A percentile compares a stretch with the other conserved stretches of the same genome.
These are phyloP conservation scores for Penicillium capsulatum DNA, from an alignment of 2,329 filamentous ascomycete genomes.

Conservation along the genomic window DNA sequence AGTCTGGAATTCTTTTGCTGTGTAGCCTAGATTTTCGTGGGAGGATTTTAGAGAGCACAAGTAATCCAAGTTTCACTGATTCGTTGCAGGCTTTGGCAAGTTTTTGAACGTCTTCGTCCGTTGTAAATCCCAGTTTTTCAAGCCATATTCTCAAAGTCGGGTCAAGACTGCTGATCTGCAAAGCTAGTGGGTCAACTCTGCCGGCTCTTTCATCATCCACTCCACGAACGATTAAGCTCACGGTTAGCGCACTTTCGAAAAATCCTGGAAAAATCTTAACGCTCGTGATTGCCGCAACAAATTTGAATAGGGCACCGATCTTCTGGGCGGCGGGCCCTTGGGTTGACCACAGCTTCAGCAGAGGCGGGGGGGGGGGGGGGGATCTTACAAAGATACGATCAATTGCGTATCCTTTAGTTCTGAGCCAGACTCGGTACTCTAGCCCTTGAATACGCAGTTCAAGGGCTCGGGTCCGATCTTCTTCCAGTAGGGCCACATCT, in stretches of 20 bases:
- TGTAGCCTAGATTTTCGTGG: background rate
- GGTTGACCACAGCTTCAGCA: slow-evolving; percentile 3
- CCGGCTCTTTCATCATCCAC: slow-evolving; percentile 1
- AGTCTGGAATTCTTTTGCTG: background rate
- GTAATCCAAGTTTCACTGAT: slow-evolving; percentile 4
- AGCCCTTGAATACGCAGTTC: slow-evolving; percentile 1
- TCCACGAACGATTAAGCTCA: slow-evolving; percentile 2
- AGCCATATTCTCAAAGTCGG: slow-evolving; percentile 3
- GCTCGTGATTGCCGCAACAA: background rate
- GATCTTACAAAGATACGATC: slow-evolving; percentile 5
- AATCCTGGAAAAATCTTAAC: slow-evolving; percentile 1
- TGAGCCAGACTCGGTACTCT: slow-evolving; percentile 1
- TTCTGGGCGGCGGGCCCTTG: slow-evolving; percentile 1
- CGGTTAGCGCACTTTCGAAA: slow-evolving; percentile 3
- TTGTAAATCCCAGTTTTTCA: background rate
- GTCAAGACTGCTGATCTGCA: background rate
- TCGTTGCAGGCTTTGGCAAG: background rate
- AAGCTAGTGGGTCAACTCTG: background rate
- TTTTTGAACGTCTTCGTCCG: background rate
- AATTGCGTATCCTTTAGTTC: background rate
- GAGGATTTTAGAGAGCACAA: background rate
- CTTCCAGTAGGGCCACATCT: background rate
- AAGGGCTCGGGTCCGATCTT: background rate
- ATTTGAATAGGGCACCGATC: slow-evolving; percentile 1
- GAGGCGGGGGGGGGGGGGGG: background rate